Base-by-base conservation (phyloP, 1,284 basidiomycete species). In the Exobasidium rhododendri region DNA sequence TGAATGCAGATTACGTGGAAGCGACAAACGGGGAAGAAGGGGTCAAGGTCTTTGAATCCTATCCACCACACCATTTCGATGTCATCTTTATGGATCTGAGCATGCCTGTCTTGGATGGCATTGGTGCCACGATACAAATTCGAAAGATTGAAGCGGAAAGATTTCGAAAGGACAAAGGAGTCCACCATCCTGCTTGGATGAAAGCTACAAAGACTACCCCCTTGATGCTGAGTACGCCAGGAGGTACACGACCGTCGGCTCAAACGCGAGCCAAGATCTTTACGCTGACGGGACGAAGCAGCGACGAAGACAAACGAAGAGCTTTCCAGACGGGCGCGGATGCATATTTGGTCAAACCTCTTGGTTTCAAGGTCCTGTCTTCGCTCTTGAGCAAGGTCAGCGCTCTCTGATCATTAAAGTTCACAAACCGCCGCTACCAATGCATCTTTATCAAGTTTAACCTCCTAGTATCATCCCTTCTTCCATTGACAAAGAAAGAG, bases 301-400 rank as follows among this genome's bases (percentile, higher is more conserved):
- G 92, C 10, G 82, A 90, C 2, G 93, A 96, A 77, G 92, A 97
- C 79, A 94, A 94, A 81, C 85, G 91, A 24, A 85, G 87, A 70
- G 94, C 93, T 1, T 94, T 96, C 70, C 88, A 90, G 58, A 90
- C 89, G 57, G 93, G 94, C 2, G 92, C 96, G 50, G 92, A 97
- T 74, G 93, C 93, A 80, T 97, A 94, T 90, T 92, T 80, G 71
- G 90, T 81, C 6, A 68, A 72, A 46, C 76, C 76, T 1, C 51
- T 71, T 56, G 68, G 70, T 29, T 62, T 64, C 47, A 62, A 59
- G 35, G 47, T 50, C 28, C 47, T 50, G 5, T 6, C 47, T 17
- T 50, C 47, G 47, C 47, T 50, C 4, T 24, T 50, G 13, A 20
- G 28, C 28, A 50, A 20, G 20, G 26, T 50, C 47, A 50, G 14